Base-by-base conservation (phyloP, 805 yeast genomes). In the Candida sakaeoensis region DNA sequence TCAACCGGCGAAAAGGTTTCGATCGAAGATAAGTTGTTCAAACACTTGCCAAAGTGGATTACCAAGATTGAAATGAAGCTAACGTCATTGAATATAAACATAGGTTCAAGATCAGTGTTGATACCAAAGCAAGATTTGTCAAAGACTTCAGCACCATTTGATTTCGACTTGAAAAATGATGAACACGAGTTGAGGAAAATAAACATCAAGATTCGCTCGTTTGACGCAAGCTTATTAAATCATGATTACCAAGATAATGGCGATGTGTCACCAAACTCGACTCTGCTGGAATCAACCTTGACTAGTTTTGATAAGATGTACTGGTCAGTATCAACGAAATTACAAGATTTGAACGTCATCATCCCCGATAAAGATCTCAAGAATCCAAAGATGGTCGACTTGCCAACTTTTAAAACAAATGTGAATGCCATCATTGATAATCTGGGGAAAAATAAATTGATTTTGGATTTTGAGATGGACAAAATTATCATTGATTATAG, bases 81-180 rank as follows among this genome's bases (percentile, higher is more conserved):
- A 36, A 42, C n/a, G 39, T 46, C 4, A 27, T 52, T 17, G 46
- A 46, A 8, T 27, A 28, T 69, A 4, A 40, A 45, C 22, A 37
- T 68, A 9, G 73, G 72, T 0, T 64, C 73, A 2, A 49, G 71
- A 15, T 67, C 72, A 6, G 61, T 68, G 1, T 51, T 68, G 26
- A 58, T 68, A 6, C 66, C 62, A 16, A 34, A 44, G 12, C 52
- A 55, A 5, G 36, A 45, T 18, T 32, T 56, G 10, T 33, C 50
- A 17, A 24, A 41, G n/a, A 43, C 44, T 19, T 21, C 33, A 36
- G 4, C 33, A 16, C 40, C 40, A 27, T 40, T 49, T 30, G 34
- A 44, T 25, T 33, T 46, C 13, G 56, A 58, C 45, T 33, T 50
- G 37, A 8, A 28, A 14, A 30, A 45, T 36, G 45, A 51, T 9